Base-by-base conservation (phyloP, 208 protist genomes). In the Crithidia sp. region DNA sequence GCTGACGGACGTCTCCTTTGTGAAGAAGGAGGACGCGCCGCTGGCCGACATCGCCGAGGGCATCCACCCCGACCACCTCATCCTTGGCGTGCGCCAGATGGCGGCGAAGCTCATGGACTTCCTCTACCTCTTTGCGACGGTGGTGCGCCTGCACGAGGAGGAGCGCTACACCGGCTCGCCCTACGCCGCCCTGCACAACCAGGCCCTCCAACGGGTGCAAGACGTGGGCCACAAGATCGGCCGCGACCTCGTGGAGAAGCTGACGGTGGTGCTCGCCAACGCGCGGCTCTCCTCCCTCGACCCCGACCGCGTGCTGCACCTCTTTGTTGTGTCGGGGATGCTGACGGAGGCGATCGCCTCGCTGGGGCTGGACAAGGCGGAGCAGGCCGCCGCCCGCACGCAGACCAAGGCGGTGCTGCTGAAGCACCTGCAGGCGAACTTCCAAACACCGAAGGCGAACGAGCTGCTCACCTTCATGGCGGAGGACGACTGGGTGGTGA, bases 281-380 rank as follows among this genome's bases (percentile, higher is more conserved):
- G 72, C 76, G 37, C 79, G 71, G 2, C 76, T 93, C 19, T 40
- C 71, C 44, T 63, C 61, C 10, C 69, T 92, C 44, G 88, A 92
- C 69, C 52, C 89, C 12, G 89, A 93, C 66, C 86, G 73, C 37
- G 86, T 90, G 53, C 72, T 96, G 76, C 92, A 96, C 65, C 61
- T 92, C 17, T 95, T 95, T 61, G 84, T 91, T 44, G 81, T 95
- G 16, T 63, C 89, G n/a, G 83, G 86, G 68, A 88, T 95, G 80
- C 77, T 93, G 14, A 78, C 91, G 9, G 89, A 94, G 67, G 84
- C 79, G 7, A 58, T 83, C 40, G 71, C 71, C 7, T 77, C 67
- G 0, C 65, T 94, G 7, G 91, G 91, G 5, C 63, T 92, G 13
- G 74, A 85, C 50, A 83, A 83, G 63, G 64, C 40, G 8, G 84